A percentile compares a stretch with the other conserved stretches of the same genome.
phyloP scores from a whole-genome alignment of 169 alveolate genomes.

The Nephromyces sp. region DNA sequence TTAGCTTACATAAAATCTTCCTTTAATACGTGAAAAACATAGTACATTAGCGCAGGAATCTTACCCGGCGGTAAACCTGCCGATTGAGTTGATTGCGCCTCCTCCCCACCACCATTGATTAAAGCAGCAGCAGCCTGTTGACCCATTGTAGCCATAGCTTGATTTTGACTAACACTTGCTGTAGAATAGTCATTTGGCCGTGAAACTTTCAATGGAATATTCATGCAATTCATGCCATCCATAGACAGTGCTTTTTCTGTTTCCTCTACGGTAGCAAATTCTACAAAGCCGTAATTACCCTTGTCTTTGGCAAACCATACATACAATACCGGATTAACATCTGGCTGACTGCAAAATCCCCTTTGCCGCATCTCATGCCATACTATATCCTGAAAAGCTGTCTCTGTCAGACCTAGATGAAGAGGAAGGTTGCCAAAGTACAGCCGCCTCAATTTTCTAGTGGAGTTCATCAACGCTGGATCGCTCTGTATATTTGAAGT shows the following conservation, averaged over 20 bases:
- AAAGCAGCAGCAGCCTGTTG: conserved; percentile 36
- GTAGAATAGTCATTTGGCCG: conserved; percentile 77
- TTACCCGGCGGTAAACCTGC: conserved; percentile 25
- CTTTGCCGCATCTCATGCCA: conserved; percentile 77
- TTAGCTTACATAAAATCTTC: not conserved
- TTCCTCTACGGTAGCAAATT: conserved; percentile 76
- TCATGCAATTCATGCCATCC: conserved; percentile 80
- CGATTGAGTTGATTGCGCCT: conserved; percentile 6
- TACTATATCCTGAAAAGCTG: conserved; percentile 67
- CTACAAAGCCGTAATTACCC: conserved; percentile 82
- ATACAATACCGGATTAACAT: conserved; percentile 72
- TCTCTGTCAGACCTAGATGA: conserved; percentile 72
- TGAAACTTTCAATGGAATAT: conserved; percentile 75
- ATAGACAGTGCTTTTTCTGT: conserved; percentile 75
- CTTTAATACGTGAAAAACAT: conserved; percentile 1
- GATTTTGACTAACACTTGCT: conserved; percentile 22
- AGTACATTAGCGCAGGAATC: too few species aligned
- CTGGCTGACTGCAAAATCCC: conserved; percentile 70
- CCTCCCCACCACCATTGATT: conserved; percentile 10
- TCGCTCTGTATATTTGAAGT: conserved; percentile 53
- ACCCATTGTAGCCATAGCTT: conserved; percentile 35
- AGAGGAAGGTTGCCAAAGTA: conserved; percentile 79
- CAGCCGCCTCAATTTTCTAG: conserved; percentile 70
- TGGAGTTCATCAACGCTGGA: conserved; percentile 75
- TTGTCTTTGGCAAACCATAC: conserved; percentile 86